A percentile compares a stretch with the other conserved stretches of the same genome.
These are phyloP conservation scores for Termitomyces sp. DNA, from an alignment of 768 basidiomycete species.

Conservation along the genomic window DNA sequence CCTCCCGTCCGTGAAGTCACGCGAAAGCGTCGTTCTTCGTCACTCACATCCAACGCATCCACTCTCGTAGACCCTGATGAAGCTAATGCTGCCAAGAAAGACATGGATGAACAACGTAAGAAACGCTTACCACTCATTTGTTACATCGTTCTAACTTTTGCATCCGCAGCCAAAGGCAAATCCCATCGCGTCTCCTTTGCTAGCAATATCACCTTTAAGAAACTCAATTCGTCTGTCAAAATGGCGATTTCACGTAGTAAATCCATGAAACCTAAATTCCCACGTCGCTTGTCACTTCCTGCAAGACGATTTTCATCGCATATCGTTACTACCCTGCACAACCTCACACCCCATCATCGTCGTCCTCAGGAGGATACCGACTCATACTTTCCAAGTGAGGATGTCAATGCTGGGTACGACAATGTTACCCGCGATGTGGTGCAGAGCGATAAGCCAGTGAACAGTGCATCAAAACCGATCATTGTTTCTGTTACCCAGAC, in stretches of 20 bases:
- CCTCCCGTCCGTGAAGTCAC: slow-evolving; percentile 1
- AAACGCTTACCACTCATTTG: background rate
- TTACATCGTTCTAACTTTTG: background rate
- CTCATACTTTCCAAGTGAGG: background rate
- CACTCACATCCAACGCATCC: background rate
- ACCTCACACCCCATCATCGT: background rate
- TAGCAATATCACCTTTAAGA: background rate
- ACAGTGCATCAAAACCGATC: background rate
- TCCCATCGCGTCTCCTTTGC: background rate
- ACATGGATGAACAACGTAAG: background rate
- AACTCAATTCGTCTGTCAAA: background rate
- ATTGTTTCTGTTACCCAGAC: background rate
- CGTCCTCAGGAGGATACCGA: background rate
- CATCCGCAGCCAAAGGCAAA: background rate
- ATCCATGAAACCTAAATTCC: background rate
- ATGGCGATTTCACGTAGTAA: background rate
- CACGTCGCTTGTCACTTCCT: background rate
- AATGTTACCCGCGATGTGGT: no score
- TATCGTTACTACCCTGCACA: background rate
- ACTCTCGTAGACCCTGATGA: background rate
- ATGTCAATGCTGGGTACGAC: no score
- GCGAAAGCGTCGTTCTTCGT: background rate
- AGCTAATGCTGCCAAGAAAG: background rate
- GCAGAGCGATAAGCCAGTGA: background rate
- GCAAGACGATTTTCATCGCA: background rate